phyloP scores from a whole-genome alignment of 805 yeast genomes.

The Candida palmyrensis region DNA sequence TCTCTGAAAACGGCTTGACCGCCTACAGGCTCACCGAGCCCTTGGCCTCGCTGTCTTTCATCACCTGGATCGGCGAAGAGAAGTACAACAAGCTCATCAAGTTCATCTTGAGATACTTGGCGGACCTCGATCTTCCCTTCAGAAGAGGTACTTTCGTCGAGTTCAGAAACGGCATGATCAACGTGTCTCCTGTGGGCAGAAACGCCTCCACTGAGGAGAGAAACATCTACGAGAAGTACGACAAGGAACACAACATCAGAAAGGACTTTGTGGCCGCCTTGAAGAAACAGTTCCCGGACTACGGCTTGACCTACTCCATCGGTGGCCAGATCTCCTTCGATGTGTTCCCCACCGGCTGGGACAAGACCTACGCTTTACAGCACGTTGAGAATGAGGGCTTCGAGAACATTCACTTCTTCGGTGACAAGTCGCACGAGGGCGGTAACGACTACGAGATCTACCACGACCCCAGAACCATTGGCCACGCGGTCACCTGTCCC shows the following conservation, averaged over 20 bases:
- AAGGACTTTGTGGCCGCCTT: conserved; percentile 79
- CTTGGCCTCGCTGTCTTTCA: conserved; percentile 91
- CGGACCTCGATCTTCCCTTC: conserved; percentile 85
- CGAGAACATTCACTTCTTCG: conserved; percentile 91
- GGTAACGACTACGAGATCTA: conserved; percentile 99
- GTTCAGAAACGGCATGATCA: conserved; percentile 99
- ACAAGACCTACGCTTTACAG: conserved; percentile 94
- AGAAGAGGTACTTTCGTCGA: conserved; percentile 99
- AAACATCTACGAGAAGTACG: conserved; percentile 84
- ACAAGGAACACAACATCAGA: conserved; percentile 77
- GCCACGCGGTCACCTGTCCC: conserved; percentile 89
- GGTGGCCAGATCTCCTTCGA: conserved; percentile 99
- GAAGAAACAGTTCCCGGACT: conserved; percentile 76
- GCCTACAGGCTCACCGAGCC: conserved; percentile 90
- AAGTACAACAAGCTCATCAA: conserved; percentile 85
- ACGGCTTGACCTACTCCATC: conserved; percentile 88
- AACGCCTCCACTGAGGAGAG: conserved; percentile 94
- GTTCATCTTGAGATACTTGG: conserved; percentile 79
- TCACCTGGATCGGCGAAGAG: conserved; percentile 92
- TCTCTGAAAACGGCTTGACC: conserved; percentile 96
- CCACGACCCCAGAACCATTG: conserved; percentile 86
- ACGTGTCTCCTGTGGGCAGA: conserved; percentile 97
- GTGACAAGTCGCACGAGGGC: conserved; percentile 95
- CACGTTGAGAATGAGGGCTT: conserved; percentile 86
- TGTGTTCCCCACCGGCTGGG: conserved; percentile 99